Base-by-base conservation (phyloP, 805 yeast species). In the Saturnispora silvae region DNA sequence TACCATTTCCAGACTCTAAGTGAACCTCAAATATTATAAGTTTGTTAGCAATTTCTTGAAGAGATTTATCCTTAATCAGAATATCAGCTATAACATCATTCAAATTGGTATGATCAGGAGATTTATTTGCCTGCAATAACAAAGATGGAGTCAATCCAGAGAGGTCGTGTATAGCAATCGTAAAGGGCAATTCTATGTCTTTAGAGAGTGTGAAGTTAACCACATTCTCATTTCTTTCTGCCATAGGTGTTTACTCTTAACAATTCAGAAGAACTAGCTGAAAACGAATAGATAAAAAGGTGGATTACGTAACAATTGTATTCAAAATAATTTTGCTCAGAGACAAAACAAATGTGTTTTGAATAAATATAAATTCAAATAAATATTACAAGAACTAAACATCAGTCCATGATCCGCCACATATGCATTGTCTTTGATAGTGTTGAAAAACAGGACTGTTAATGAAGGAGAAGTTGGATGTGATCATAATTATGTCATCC, bases 321-420 rank as follows among this genome's bases (percentile, higher is more conserved):
- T n/a, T n/a, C n/a, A n/a, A n/a, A n/a, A n/a, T n/a, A n/a, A n/a
- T n/a, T n/a, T n/a, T n/a, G n/a, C n/a, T n/a, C n/a, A n/a, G n/a
- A n/a, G n/a, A n/a, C n/a, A n/a, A n/a, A n/a, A n/a, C n/a, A n/a
- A n/a, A n/a, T n/a, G n/a, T n/a, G n/a, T n/a, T n/a, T n/a, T n/a
- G n/a, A n/a, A n/a, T n/a, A n/a, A n/a, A n/a, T n/a, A n/a, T n/a
- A n/a, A n/a, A n/a, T n/a, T n/a, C n/a, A n/a, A n/a, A 22, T 22
- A 22, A 22, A 22, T 22, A 18, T 23, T 8, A 32, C 14, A 8
- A 23, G 23, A 23, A 26, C 15, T 31, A 36, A 18, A 36, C 18
- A 43, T 68, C 68, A 2, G 74, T 75, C 89, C 89, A 81, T 4
- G 76, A 67, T 27, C 83, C 81, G 0, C 92, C 92, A 55, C 94